These are phyloP conservation scores for Biscutella laevigata DNA, from an alignment of 441 rosid genomes.

Conservation along the genomic window DNA sequence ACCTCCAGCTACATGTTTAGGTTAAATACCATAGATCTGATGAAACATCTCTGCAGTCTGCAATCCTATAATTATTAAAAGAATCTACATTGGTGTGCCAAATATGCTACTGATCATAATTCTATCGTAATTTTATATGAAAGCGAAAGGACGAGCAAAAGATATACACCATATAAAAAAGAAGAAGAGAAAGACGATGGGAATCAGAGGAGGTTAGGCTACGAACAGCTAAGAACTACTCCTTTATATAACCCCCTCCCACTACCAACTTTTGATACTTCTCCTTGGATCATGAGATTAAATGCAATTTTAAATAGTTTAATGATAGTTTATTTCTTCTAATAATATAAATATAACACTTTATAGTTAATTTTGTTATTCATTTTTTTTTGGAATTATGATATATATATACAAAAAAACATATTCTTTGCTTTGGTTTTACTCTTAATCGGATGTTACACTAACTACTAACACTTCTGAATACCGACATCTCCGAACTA, in stretches of 20 bases:
- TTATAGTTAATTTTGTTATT: too few species aligned
- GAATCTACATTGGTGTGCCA: not conserved
- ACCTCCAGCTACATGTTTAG: too few species aligned
- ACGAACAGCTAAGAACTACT: slow-evolving; percentile 5
- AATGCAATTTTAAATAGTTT: not conserved
- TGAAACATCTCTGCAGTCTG: too few species aligned
- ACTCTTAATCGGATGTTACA: slow-evolving; percentile 13
- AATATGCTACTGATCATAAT: not conserved
- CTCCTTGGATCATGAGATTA: slow-evolving; percentile 7
- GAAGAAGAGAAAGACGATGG: not conserved
- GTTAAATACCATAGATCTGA: too few species aligned
- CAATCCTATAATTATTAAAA: too few species aligned
- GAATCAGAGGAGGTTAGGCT: slow-evolving; percentile 10
- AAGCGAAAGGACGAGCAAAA: slow-evolving; percentile 22
- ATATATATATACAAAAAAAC: not conserved
- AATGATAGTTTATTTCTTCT: not conserved
- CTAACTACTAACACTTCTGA: slow-evolving; percentile 20
- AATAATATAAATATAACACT: too few species aligned
- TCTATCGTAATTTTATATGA: not conserved
- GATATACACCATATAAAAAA: slow-evolving; percentile 1
- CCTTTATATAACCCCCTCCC: slow-evolving; percentile 3
- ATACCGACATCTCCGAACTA: slow-evolving; percentile 15
- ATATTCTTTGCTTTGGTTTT: slow-evolving; percentile 16
- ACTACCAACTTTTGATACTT: slow-evolving; percentile 1
- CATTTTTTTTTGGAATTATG: not conserved